Percentiles rank a stretch among this genome's conserved stretches.
These are phyloP conservation scores for Peronospora tabacina DNA, from an alignment of 352 stramenopile genomes.

Conservation along the genomic window DNA sequence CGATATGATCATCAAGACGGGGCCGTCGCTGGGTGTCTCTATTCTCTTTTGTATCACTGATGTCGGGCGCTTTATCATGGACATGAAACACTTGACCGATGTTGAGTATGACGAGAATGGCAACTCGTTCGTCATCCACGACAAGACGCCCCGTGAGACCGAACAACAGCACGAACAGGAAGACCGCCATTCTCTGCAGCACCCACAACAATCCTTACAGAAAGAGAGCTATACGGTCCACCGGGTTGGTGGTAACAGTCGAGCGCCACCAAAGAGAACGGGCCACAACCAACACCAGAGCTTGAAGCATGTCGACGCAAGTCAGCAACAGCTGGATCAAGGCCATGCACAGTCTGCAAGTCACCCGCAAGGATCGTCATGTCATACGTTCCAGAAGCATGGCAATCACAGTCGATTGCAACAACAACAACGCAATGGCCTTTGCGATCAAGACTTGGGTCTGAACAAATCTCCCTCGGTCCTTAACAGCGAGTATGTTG, in stretches of 20 bases:
- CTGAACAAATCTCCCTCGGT: constrained; percentile 26
- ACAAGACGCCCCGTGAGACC: constrained; percentile 10
- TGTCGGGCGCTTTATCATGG: constrained; percentile 64
- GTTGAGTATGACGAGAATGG: constrained; percentile 51
- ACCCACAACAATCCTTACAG: constrained; percentile 8
- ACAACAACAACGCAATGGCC: constrained; percentile 10
- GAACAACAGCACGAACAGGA: background rate
- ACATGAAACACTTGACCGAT: constrained; percentile 60
- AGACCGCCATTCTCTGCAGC: background rate
- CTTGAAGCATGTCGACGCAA: background rate
- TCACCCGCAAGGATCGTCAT: constrained; percentile 8
- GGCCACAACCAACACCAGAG: constrained; percentile 15
- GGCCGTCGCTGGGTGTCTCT: constrained; percentile 53
- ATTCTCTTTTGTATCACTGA: constrained; percentile 67
- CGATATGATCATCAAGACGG: constrained; percentile 66
- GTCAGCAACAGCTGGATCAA: background rate
- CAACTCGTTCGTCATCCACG: constrained; percentile 30
- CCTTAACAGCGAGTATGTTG: constrained; percentile 35
- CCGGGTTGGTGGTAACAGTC: constrained; percentile 9
- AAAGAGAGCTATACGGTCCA: constrained; percentile 25
- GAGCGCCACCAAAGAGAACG: constrained; percentile 4
- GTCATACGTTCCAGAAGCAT: constrained; percentile 13
- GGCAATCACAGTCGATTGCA: constrained; percentile 16
- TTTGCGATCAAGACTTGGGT: constrained; percentile 10
- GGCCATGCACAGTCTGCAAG: constrained; percentile 1